These are phyloP conservation scores for Tolypocladium amazonense DNA, from an alignment of 2,329 filamentous ascomycete species.

Conservation along the genomic window DNA sequence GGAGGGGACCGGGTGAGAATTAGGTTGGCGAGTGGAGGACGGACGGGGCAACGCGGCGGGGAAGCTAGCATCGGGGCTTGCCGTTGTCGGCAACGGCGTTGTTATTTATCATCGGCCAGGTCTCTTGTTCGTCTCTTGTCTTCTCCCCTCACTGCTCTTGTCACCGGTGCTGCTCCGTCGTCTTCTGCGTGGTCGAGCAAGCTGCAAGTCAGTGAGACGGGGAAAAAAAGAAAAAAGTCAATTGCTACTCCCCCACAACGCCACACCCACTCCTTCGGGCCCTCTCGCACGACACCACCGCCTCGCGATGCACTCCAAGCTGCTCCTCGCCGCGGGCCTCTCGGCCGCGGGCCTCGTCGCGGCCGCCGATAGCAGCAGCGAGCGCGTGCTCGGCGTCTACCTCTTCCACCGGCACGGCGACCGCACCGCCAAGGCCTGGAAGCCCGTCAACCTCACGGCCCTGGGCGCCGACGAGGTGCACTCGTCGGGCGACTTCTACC, in stretches of 20 bases:
- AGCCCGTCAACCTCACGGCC: conserved; percentile 63
- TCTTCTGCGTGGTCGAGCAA: background rate
- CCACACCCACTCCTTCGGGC: background rate
- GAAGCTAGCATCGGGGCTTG: background rate
- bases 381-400: conserved; percentile 72
- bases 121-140: background rate
- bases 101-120: background rate
- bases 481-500: conserved; percentile 64
- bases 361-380: conserved; percentile 32
- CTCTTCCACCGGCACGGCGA: conserved; percentile 89
- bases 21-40: background rate
- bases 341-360: conserved; percentile 11
- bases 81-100: background rate
- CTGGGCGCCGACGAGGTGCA: conserved; percentile 71
- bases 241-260: background rate
- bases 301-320: conserved; percentile 27
- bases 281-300: background rate
- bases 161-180: background rate
- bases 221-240: background rate
- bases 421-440: conserved; percentile 65
- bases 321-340: conserved; percentile 25
- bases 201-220: background rate
- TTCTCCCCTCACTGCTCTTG: background rate
- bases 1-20: background rate
- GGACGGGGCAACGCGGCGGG: background rate